Evolutionary conservation across 352 stramenopile genomes (phyloP).

Genomic region (Globisporangium sylvaticum): DNA sequence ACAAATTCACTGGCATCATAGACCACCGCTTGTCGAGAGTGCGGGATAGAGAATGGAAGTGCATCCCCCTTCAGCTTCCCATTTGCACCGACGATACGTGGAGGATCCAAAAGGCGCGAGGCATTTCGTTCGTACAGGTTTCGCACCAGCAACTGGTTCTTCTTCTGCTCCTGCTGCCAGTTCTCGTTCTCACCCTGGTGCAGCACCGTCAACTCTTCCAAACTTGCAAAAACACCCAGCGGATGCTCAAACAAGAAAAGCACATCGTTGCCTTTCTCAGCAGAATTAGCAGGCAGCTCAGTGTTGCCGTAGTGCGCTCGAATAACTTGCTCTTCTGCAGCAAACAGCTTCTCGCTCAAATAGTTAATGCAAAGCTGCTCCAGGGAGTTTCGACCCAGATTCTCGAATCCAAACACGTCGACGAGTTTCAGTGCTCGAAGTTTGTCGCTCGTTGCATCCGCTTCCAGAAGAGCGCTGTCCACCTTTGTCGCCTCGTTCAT

Average conservation of each 20-base stretch:
- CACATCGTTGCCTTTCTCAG: slow-evolving; percentile 19
- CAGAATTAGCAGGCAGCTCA: not conserved
- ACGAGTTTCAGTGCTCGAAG: slow-evolving; percentile 43
- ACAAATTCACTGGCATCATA: slow-evolving; percentile 69
- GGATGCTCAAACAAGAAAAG: slow-evolving; percentile 47
- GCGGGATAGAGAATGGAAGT: slow-evolving; percentile 45
- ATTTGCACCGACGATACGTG: slow-evolving; percentile 13
- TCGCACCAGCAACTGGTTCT: slow-evolving; percentile 60
- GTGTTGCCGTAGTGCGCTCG: not conserved
- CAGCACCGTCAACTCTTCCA: slow-evolving; percentile 67
- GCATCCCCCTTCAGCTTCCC: slow-evolving; percentile 6
- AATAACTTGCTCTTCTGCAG: slow-evolving; percentile 28
- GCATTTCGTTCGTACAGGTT: slow-evolving; percentile 60
- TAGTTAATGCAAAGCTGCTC: slow-evolving; percentile 84
- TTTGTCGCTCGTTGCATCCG: not conserved
- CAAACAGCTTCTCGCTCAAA: slow-evolving; percentile 72
- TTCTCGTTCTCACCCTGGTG: slow-evolving; percentile 51
- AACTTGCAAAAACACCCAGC: slow-evolving; percentile 53
- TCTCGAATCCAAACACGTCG: slow-evolving; percentile 77
- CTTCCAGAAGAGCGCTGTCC: slow-evolving; percentile 4
- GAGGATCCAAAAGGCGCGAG: slow-evolving; percentile 19
- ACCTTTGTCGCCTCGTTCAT: slow-evolving; percentile 47
- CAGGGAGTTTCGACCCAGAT: slow-evolving; percentile 60
- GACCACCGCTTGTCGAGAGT: slow-evolving; percentile 39
- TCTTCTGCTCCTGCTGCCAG: slow-evolving; percentile 49